Base-by-base conservation (phyloP, 2,329 filamentous ascomycete species). In the Passalora sequoiae region DNA sequence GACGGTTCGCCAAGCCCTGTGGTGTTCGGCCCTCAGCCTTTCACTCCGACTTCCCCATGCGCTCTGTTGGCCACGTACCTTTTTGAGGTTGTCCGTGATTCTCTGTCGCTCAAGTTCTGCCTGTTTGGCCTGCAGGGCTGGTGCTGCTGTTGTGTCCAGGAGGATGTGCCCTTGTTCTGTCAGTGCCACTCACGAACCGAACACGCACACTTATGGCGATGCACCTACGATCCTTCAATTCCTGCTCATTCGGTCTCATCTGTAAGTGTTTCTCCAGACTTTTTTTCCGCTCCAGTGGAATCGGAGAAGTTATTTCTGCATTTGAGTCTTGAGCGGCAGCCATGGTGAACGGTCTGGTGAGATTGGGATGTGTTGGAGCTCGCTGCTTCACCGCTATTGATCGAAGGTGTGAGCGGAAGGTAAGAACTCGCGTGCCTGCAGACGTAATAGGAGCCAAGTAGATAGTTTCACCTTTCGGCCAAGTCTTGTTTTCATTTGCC, bases 91-190 rank as follows among this genome's bases (percentile, higher is more conserved):
- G 60, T 85, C 80, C 8, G 74, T 74, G 12, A 76, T 74, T 44
- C 74, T 72, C 61, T 83, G 80, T 51, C 80, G 77, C 56, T 82
- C 80, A 30, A 86, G 75, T 53, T 83, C 80, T 32, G 74, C 72
- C 39, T 75, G 74, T 43, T 71, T 70, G 12, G 77, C 73, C 66
- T 85, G 82, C 25, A 86, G 70, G 19, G 80, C 72, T 75, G 82
- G 82, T 32, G 82, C 82, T 53, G 79, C 78, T 56, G 72, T 81
- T 2, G 79, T 84, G 57, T 83, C 77, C 4, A 84, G 71, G 39
- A 86, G 64, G 50, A 86, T 86, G 59, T 85, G 77, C 49, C 33
- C 33, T n/a, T n/a, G n/a, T n/a, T n/a, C n/a, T 36, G 19, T 7
- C 33, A 13, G 3, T 15, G n/a, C 19, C 20, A 13, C 4, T 24